A percentile compares a stretch with the other conserved stretches of the same genome.
These are phyloP conservation scores for Hypomontagnella submonticulosa DNA, from an alignment of 495 filamentous ascomycete species.

Conservation along the genomic window DNA sequence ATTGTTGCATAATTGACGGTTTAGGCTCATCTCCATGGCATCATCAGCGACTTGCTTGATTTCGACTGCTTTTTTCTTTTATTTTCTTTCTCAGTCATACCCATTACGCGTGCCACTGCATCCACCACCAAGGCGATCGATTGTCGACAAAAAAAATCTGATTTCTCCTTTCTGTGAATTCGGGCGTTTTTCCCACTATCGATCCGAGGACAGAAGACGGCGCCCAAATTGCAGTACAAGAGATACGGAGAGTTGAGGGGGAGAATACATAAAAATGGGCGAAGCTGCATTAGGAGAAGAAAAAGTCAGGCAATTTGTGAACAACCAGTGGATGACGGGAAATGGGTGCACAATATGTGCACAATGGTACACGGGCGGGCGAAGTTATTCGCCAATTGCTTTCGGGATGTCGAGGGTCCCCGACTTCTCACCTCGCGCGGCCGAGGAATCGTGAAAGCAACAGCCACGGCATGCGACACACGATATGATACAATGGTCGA, in stretches of 20 bases:
- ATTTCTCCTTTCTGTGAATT: slow-evolving; percentile 45
- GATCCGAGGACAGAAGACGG: slow-evolving; percentile 36
- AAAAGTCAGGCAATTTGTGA: slow-evolving; percentile 46
- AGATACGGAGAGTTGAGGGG: slow-evolving; percentile 22
- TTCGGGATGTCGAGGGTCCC: slow-evolving; percentile 23
- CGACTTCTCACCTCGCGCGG: slow-evolving; percentile 23
- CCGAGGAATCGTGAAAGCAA: slow-evolving; percentile 35
- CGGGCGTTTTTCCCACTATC: slow-evolving; percentile 44
- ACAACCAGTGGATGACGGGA: slow-evolving; percentile 29
- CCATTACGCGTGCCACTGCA: slow-evolving; percentile 47
- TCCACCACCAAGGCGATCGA: slow-evolving; percentile 43
- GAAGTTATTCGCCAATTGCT: slow-evolving; percentile 30
- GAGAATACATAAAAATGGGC: slow-evolving; percentile 37
- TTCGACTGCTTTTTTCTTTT: slow-evolving; percentile 25
- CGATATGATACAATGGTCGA: slow-evolving; percentile 41
- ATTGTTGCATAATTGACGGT: slow-evolving; percentile 54
- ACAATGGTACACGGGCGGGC: slow-evolving; percentile 17
- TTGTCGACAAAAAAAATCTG: slow-evolving; percentile 50
- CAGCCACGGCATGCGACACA: slow-evolving; percentile 28
- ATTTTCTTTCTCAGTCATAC: slow-evolving; percentile 49
- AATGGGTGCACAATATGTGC: slow-evolving; percentile 24
- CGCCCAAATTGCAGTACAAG: slow-evolving; percentile 34
- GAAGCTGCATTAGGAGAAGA: slow-evolving; percentile 31
- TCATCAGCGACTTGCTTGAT: slow-evolving; percentile 51
- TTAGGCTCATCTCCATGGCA: slow-evolving; percentile 52